Conservation (phyloP, 1,139 yeast species). For the Candida dubliniensis region DNA sequence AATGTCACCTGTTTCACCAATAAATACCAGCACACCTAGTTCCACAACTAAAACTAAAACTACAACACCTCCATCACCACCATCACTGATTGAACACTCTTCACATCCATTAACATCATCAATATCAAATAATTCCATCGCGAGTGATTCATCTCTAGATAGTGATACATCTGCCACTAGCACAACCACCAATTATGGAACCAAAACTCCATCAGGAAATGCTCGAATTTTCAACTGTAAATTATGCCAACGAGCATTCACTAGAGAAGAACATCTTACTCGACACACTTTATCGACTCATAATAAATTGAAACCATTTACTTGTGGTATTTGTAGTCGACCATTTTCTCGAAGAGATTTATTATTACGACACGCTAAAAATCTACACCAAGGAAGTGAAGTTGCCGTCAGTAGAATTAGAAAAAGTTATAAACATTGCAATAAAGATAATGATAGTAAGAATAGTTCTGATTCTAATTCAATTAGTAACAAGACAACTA, state of each 20-base stretch:
- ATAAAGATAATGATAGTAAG: conserved; percentile 14
- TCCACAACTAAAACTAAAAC: conserved; percentile 4
- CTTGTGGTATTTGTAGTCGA: conserved; percentile 93
- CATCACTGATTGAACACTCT: not conserved
- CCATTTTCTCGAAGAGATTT: conserved; percentile 92
- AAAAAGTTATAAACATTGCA: conserved; percentile 34
- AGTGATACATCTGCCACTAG: not conserved
- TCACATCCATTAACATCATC: conserved; percentile 2
- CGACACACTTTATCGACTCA: conserved; percentile 48
- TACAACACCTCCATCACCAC: not conserved
- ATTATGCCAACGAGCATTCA: conserved; percentile 47
- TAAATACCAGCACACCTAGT: conserved; percentile 2
- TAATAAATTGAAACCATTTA: conserved; percentile 51
- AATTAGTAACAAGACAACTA: conserved; percentile 15
- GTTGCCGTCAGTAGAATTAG: conserved; percentile 47
- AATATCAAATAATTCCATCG: conserved; percentile 1
- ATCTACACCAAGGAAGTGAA: conserved; percentile 74
- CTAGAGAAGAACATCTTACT: conserved; percentile 49
- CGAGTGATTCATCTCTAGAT: conserved; percentile 3
- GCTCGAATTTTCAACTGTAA: conserved; percentile 45
- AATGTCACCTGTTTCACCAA: not conserved
- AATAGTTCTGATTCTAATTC: conserved; percentile 14
- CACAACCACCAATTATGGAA: conserved; percentile 27
- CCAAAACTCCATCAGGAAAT: conserved; percentile 47
- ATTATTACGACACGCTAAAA: conserved; percentile 89